These are phyloP conservation scores for Phialophora tarda DNA, from an alignment of 2,329 filamentous ascomycete species.

Conservation along the genomic window DNA sequence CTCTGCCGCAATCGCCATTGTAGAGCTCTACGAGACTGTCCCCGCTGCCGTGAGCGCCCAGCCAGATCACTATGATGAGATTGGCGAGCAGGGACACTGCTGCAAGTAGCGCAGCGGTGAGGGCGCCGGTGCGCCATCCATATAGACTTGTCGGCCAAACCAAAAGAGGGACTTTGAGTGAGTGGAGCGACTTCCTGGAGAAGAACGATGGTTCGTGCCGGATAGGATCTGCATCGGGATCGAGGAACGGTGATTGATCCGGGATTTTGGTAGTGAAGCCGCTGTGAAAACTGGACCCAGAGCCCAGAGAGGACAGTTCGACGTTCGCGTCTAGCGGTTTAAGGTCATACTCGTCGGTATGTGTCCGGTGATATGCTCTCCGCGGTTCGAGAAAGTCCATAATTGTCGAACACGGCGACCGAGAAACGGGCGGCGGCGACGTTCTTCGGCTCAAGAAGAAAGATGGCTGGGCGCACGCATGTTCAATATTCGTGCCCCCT, in stretches of 20 bases:
- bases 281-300: constrained; percentile 15
- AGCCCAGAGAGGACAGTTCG: constrained; percentile 16
- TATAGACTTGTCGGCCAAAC: constrained; percentile 22
- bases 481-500: not conserved
- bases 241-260: constrained; percentile 20
- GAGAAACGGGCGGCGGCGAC: not conserved
- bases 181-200: constrained; percentile 5
- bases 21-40: constrained; percentile 29
- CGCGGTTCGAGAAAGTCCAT: constrained; percentile 27
- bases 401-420: not conserved
- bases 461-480: not conserved
- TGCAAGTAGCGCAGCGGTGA: constrained; percentile 27
- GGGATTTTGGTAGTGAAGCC: constrained; percentile 6
- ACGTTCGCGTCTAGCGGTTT: not conserved
- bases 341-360: constrained; percentile 14
- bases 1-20: constrained; percentile 31
- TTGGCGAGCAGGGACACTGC: constrained; percentile 35
- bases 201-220: constrained; percentile 10
- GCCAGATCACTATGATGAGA: constrained; percentile 29
- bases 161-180: constrained; percentile 6
- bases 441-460: not conserved
- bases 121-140: constrained; percentile 35
- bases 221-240: constrained; percentile 6
- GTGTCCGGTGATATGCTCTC: constrained; percentile 20
- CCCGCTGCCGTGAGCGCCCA: constrained; percentile 13